Evolutionary conservation across 495 filamentous ascomycete genomes (phyloP).

Genomic region (Podospora anserina): DNA sequence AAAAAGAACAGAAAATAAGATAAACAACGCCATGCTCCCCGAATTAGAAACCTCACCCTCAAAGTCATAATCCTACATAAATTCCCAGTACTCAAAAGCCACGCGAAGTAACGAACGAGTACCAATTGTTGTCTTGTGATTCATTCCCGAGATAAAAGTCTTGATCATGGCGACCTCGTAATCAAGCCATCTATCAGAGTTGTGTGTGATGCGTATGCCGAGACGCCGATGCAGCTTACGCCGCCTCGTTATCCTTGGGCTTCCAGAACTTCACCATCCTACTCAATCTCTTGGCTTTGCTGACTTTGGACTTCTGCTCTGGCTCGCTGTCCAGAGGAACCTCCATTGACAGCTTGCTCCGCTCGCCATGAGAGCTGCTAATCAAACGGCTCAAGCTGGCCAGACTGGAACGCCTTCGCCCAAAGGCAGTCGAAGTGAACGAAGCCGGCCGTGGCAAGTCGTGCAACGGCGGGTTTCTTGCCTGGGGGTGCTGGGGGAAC

Average conservation of each 20-base stretch:
- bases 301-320: conserved; percentile 64
- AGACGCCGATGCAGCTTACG: conserved; percentile 9
- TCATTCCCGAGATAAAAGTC: neutral
- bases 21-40: conserved; percentile 6
- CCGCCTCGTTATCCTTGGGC: conserved; percentile 38
- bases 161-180: neutral
- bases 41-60: conserved; percentile 19
- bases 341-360: conserved; percentile 77
- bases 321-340: conserved; percentile 50
- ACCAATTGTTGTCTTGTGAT: neutral
- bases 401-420: conserved; percentile 77
- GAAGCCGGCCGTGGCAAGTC: conserved; percentile 66
- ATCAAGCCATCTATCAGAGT: neutral
- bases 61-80: conserved; percentile 29
- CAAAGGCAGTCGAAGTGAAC: conserved; percentile 61
- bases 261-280: conserved; percentile 85
- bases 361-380: conserved; percentile 70
- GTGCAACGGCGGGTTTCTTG: conserved; percentile 29
- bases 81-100: neutral
- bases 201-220: neutral
- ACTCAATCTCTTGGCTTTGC: conserved; percentile 69
- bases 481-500: conserved; percentile 34
- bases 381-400: conserved; percentile 82
- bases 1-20: conserved; percentile 11
- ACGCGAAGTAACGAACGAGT: neutral